Evolutionary conservation across 345 rosid species (phyloP).

Genomic region (Psidium guajava): DNA sequence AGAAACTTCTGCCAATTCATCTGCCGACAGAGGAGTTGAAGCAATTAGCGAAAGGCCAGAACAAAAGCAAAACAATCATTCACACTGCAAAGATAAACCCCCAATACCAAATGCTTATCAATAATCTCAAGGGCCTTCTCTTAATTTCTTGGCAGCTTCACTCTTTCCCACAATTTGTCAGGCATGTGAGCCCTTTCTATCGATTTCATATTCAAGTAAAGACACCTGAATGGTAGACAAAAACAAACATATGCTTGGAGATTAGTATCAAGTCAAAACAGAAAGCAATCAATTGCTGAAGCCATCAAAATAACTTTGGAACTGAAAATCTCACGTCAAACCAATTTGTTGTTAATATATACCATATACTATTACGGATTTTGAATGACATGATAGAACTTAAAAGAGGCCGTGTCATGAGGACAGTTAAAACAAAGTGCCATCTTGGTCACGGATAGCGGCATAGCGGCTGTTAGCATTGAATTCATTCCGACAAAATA

Average conservation of each 20-base stretch:
- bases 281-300: background rate
- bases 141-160: slow-evolving; percentile 75
- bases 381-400: background rate
- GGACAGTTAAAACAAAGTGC: slow-evolving; percentile 24
- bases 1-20: slow-evolving; percentile 88
- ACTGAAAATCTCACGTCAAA: background rate
- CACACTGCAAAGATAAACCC: background rate
- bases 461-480: slow-evolving; percentile 92
- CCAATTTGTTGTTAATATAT: background rate
- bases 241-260: background rate
- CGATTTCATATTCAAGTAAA: slow-evolving; percentile 87
- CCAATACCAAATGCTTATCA: slow-evolving; percentile 77
- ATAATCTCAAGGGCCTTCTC: slow-evolving; percentile 88
- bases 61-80: background rate
- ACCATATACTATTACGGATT: background rate
- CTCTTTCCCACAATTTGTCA: slow-evolving; percentile 78
- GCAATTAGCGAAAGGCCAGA: background rate
- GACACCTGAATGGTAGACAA: slow-evolving; percentile 40
- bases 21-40: slow-evolving; percentile 14
- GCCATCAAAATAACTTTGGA: background rate
- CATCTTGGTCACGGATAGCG: slow-evolving; percentile 68
- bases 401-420: background rate
- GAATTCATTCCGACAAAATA: slow-evolving; percentile 85
- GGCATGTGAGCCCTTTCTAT: slow-evolving; percentile 97
- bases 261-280: background rate